phyloP scores from a whole-genome alignment of 202 grass and related monocot species.

The Panicum virgatum region DNA sequence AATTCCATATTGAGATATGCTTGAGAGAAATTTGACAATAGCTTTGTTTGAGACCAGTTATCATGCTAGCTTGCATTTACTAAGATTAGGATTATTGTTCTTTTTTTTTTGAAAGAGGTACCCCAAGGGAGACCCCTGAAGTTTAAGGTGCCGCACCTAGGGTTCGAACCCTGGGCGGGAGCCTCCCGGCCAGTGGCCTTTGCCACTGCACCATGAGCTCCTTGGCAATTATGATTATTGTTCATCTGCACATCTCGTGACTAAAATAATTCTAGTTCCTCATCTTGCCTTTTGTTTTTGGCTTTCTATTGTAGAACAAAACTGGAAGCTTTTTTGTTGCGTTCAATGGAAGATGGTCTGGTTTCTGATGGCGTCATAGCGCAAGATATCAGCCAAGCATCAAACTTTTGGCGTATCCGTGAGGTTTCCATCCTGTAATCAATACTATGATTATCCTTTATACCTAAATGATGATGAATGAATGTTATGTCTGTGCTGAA shows the following conservation, averaged over 20 bases:
- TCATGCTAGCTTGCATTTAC: slow-evolving; percentile 24
- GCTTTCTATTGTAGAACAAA: slow-evolving; percentile 70
- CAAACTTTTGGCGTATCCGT: slow-evolving; percentile 90
- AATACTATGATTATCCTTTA: slow-evolving; percentile 29
- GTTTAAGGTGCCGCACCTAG: too few relatives aligned
- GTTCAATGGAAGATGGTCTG: slow-evolving; percentile 83
- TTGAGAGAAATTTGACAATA: slow-evolving; percentile 19
- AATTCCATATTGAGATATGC: background rate
- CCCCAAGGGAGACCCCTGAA: too few relatives aligned
- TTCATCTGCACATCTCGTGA: background rate
- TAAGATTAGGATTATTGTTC: slow-evolving; percentile 25
- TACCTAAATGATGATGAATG: slow-evolving; percentile 3
- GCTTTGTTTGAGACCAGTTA: slow-evolving; percentile 13
- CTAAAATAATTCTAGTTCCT: slow-evolving; percentile 12
- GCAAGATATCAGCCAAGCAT: slow-evolving; percentile 95
- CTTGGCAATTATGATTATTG: slow-evolving; percentile 28
- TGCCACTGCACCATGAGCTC: too few relatives aligned
- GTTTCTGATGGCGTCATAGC: slow-evolving; percentile 85
- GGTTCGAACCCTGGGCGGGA: too few relatives aligned
- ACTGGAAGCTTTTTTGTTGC: slow-evolving; percentile 90
- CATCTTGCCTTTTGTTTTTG: slow-evolving; percentile 27
- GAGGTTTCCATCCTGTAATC: slow-evolving; percentile 55
- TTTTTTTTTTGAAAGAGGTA: too few relatives aligned
- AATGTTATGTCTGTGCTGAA: slow-evolving; percentile 8
- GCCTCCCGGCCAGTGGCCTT: too few relatives aligned